Base-by-base conservation (phyloP, 2,329 filamentous ascomycete species). In the Claviceps sorghi region DNA sequence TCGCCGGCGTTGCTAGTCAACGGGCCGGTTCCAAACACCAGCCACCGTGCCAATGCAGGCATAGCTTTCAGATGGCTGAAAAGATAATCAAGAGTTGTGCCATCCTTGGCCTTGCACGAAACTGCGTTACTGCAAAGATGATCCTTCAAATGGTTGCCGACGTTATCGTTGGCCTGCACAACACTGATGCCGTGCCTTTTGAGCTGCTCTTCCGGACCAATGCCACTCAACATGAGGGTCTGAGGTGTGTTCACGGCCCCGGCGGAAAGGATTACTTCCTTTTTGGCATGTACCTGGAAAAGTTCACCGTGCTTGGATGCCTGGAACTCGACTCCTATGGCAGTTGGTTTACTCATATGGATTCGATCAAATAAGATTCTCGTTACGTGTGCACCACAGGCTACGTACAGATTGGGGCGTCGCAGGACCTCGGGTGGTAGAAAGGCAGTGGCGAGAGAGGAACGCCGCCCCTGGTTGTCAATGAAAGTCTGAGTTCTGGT, bases 131-230 rank as follows among this genome's bases (percentile, higher is more conserved):
- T 49, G 53, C 52, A 52, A 15, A 58, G 52, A n/a, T 61, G 62
- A 51, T 64, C 62, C 55, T 58, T 57, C 32, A 62, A 49, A 63
- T 83, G 82, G 30, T 69, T 72, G 29, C 82, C 82, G 13, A 86
- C 80, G 43, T 79, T 80, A 0, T 79, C 79, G 2, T 80, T 70
- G 59, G 84, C 72, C 2, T 69, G 65, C 38, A 81, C 60, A 5
- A 79, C 69, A 22, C 41, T 8, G 36, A 54, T 52, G 13, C 49
- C 50, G 32, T 54, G 52, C 41, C 36, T 47, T 29, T 36, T 34
- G 30, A 54, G 46, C 15, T 54, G 42, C 21, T 47, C 49, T 5
- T 45, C 49, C 4, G 53, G 53, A 5, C 50, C 50, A 13, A 54
- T 54, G 15, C 50, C 53, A 17, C 53, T 54, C 8, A 54, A 42